phyloP scores from a whole-genome alignment of 148 eudicot species.

The Spergularia marina region DNA sequence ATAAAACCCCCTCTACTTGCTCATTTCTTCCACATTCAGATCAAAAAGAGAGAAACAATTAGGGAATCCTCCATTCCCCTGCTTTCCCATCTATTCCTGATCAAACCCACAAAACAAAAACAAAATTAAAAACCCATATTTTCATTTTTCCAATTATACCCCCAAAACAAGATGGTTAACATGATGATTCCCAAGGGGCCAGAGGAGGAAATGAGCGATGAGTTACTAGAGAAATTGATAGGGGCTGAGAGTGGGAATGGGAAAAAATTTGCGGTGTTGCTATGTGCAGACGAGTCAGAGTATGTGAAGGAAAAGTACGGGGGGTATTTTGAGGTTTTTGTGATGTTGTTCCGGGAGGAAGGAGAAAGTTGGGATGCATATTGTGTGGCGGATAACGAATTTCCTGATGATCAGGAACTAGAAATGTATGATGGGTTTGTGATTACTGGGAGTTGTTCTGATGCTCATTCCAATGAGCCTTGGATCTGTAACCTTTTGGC shows the following conservation, averaged over 20 bases:
- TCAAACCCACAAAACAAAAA: not conserved
- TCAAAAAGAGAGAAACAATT: too few species aligned
- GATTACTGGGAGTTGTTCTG: conserved; percentile 86
- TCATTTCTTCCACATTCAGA: too few species aligned
- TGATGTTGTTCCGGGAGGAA: conserved; percentile 65
- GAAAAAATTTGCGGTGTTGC: conserved; percentile 54
- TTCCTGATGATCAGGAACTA: conserved; percentile 59
- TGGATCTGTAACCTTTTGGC: conserved; percentile 63
- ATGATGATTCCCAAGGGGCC: conserved; percentile 18
- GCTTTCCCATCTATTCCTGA: conserved; percentile 3
- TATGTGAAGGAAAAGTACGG: conserved; percentile 76
- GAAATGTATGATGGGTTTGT: conserved; percentile 72
- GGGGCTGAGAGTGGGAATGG: conserved; percentile 1
- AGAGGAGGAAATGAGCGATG: conserved; percentile 11
- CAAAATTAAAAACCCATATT: not conserved
- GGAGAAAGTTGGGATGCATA: conserved; percentile 73
- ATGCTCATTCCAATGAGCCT: conserved; percentile 66
- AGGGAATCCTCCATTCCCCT: too few species aligned
- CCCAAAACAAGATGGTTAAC: conserved; percentile 27
- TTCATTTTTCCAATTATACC: not conserved
- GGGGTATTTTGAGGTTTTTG: conserved; percentile 85
- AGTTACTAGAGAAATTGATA: not conserved
- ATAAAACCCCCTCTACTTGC: too few species aligned
- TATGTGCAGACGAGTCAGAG: conserved; percentile 82
- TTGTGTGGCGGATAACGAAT: conserved; percentile 50